Evolutionary conservation across 139 green algal genomes (phyloP), one percentile per base, ranked within the genome.

Genomic region (Chlamydomonas sphaeroides): DNA sequence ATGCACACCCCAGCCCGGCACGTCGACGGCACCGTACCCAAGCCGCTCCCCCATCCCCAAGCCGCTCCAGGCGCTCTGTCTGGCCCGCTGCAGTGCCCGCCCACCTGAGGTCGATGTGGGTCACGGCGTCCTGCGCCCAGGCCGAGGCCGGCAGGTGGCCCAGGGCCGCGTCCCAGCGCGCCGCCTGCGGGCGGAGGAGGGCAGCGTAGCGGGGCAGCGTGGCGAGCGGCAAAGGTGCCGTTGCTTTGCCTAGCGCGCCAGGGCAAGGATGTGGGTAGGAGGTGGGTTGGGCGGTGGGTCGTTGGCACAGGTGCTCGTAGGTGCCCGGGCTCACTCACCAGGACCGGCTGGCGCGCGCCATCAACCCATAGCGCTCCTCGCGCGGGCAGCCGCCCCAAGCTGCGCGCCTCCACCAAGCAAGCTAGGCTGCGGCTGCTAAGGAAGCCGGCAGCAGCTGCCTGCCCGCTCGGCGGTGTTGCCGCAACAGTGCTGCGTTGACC

Each of bases 31-130:
- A 5, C n/a, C 1, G 41, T n/a, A n/a, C n/a, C n/a, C n/a, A n/a
- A n/a, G n/a, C n/a, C n/a, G n/a, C n/a, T n/a, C n/a, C n/a, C n/a
- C n/a, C n/a, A n/a, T n/a, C n/a, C n/a, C n/a, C n/a, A n/a, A n/a
- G n/a, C n/a, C n/a, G n/a, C n/a, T n/a, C n/a, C n/a, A n/a, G n/a
- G n/a, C n/a, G n/a, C n/a, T n/a, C n/a, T n/a, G n/a, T n/a, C n/a
- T n/a, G n/a, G n/a, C n/a, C n/a, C n/a, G n/a, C n/a, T n/a, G n/a
- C n/a, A n/a, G n/a, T n/a, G n/a, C n/a, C n/a, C n/a, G n/a, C n/a
- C n/a, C n/a, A n/a, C n/a, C 59, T 80, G 8, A 61, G 14, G 21
- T 61, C 73, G 21, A 80, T 70, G 1, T 80, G 73, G 30, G 73
- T 70, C 57, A 70, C 59, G 0, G 73, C 73, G 42, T 80, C 73